A percentile compares a stretch with the other conserved stretches of the same genome.
phyloP scores from a whole-genome alignment of 169 alveolate genomes.

The Plasmodium vivax region DNA sequence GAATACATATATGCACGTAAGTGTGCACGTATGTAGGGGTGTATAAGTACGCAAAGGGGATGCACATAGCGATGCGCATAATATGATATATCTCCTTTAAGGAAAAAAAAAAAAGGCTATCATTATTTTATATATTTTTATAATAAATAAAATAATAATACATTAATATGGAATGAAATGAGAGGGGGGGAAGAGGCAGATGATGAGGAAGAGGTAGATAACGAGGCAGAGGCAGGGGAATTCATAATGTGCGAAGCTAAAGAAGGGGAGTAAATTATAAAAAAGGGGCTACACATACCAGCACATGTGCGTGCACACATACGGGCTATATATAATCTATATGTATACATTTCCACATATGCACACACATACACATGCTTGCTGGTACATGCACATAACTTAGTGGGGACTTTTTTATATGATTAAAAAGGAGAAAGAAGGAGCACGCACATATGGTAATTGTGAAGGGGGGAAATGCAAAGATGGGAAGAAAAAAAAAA shows the following conservation, averaged over 20 bases:
- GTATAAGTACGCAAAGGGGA: neutral
- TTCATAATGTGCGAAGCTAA: neutral
- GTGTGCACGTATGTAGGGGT: neutral
- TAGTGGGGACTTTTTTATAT: neutral
- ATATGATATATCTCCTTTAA: neutral
- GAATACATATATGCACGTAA: neutral
- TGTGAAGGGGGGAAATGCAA: neutral
- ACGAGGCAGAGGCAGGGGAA: neutral
- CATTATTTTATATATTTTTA: neutral
- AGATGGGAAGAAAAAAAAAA: neutral
- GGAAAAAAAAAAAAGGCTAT: neutral
- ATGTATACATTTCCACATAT: constrained; percentile 5
- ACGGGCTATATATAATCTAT: neutral
- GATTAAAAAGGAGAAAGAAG: neutral
- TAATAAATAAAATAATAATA: neutral
- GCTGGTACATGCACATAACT: neutral
- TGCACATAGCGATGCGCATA: neutral
- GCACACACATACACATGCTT: constrained; percentile 11
- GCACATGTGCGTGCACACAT: neutral
- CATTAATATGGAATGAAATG: neutral
- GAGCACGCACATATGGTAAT: neutral
- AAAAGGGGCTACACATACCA: neutral
- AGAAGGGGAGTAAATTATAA: neutral
- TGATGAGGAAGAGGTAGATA: no score
- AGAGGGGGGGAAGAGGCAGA: neutral